Evolutionary conservation across 371 early-diverging fungal genomes (phyloP), one percentile per base, ranked within the genome.

Genomic region (Hamiltosporidium magnivora): DNA sequence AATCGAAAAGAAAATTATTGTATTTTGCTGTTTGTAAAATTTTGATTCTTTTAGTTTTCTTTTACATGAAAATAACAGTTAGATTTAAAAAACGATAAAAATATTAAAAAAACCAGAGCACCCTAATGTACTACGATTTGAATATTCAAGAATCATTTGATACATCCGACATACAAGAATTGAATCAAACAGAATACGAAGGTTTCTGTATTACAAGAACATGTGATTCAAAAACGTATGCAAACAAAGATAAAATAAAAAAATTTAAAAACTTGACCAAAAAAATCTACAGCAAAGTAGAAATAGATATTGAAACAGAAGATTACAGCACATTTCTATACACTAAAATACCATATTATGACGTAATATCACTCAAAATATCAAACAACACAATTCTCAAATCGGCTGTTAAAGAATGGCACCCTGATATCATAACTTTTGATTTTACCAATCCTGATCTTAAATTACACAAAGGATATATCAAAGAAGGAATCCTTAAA

Each of bases 341-440:
- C 38, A 12, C 3, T 3, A 3, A 12, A 1, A 37, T 60, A 37
- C 40, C 43, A 60, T 9, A 44, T 42, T 60, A 60, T 38, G 60
- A 60, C 39, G 25, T 60, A n/a, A 40, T 60, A 25, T 39, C 42
- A 42, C 6, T 67, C 1, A 60, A 49, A 53, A n/a, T 61, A 11
- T 25, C 1, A 3, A 54, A 60, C 25, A 25, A 60, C 3, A 40
- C 3, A 12, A 4, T 14, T 9, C 6, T 60, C 4, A 8, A 58
- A 65, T 14, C 46, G 43, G 60, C 44, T 56, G 37, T 4, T 38
- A 63, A 41, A 63, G 58, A 54, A 40, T 49, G 9, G 61, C 41
- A 63, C 44, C 49, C 61, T 25, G 72, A 71, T 54, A 36, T 71
- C 38, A 58, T 71, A 46, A 63, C 58, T 43, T 58, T 71, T 9